A percentile compares a stretch with the other conserved stretches of the same genome.
These are phyloP conservation scores for Rhodamnia argentea DNA, from an alignment of 345 rosid species.

Conservation along the genomic window DNA sequence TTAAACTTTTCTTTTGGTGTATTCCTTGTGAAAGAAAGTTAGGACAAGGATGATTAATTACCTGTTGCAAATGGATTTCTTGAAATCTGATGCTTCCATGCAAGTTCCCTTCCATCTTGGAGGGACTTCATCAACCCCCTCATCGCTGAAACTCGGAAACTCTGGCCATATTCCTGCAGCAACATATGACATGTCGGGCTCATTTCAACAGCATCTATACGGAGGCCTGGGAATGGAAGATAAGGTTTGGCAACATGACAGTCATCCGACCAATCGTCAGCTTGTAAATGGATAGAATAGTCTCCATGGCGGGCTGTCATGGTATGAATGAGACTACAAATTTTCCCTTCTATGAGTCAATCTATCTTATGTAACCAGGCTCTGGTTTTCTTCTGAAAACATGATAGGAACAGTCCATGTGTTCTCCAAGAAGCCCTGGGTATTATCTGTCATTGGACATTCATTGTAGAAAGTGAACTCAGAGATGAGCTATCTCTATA, in stretches of 20 bases:
- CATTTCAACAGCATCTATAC: background rate
- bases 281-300: background rate
- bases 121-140: conserved; percentile 45
- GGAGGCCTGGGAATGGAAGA: background rate
- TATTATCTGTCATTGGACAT: background rate
- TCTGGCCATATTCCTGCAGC: conserved; percentile 56
- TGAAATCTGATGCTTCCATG: conserved; percentile 49
- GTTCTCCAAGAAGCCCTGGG: background rate
- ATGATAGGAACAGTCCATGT: background rate
- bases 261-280: background rate
- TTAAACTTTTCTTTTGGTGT: background rate
- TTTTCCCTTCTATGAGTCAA: background rate
- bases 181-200: background rate
- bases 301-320: background rate
- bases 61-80: conserved; percentile 59
- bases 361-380: background rate
- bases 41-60: conserved; percentile 1
- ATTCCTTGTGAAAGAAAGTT: background rate
- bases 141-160: conserved; percentile 50
- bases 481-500: background rate
- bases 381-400: background rate
- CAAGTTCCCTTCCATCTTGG: conserved; percentile 59
- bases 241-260: background rate
- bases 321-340: background rate
- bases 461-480: background rate